Base-by-base conservation (phyloP, 2,329 filamentous ascomycete genomes). In the Xylariaceae sp. region DNA sequence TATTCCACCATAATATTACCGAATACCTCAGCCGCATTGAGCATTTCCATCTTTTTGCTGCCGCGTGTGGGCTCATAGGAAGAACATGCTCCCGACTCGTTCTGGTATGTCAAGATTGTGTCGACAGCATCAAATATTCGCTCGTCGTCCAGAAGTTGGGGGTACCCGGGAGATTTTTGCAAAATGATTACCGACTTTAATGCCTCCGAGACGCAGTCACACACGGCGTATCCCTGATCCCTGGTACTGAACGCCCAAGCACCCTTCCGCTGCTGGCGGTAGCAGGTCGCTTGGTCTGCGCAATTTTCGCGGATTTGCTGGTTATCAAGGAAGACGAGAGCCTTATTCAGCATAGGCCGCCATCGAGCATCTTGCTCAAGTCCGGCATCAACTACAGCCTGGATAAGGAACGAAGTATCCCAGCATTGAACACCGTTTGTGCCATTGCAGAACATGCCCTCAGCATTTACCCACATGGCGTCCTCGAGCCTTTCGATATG, bases 1-100 rank as follows among this genome's bases (percentile, higher is more conserved):
- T 99, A 99, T 68, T 97, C 92, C 50, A 99, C 87, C 94, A 99
- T 99, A 73, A 99, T 99, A 18, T 86, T 82, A 13, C 90, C 92
- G 70, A 99, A 99, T 0, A 99, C 92, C 69, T 99, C 94, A 1
- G 94, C 94, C 0, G 92, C 92, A 66, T 99, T 99, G 41, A 99
- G 80, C 69, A 85, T 79, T 70, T 99, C 94, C 61, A 97, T 70
- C 61, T 81, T 82, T 61, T 88, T 79, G 9, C 88, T 87, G 2
- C 87, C 92, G 22, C 94, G 84, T 1, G 86, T 87, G 1, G 82
- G 82, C 68, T 99, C 94, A 69, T 99, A 99, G 15, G 90, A 94
- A 0, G 90, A 88, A 67, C 91, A 92, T 3, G 90, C 94, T 19
- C 92, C 92, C 10, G 85, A 87, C 2, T 78, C 69, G 69, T 96